Conservation (phyloP, 352 stramenopile genomes). For the Pythium sp. region DNA sequence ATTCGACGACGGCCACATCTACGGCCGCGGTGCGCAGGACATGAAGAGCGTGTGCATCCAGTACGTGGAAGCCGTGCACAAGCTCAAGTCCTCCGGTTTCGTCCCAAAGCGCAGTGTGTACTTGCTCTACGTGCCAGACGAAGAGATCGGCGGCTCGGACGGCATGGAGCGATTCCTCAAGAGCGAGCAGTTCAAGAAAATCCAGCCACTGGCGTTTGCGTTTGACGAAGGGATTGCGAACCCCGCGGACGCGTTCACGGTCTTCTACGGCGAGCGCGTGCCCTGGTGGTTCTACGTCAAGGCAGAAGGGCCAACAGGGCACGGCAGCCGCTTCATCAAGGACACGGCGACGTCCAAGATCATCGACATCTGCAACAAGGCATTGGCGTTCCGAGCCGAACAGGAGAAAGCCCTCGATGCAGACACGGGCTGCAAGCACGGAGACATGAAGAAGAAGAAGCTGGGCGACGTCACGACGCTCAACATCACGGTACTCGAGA, state of each 20-base stretch:
- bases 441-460: conserved; percentile 87
- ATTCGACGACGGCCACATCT: conserved; percentile 85
- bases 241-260: conserved; percentile 86
- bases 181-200: conserved; percentile 73
- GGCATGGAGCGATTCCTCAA: conserved; percentile 93
- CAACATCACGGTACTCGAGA: conserved; percentile 94
- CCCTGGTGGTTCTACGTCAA: conserved; percentile 93
- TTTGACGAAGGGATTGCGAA: conserved; percentile 96
- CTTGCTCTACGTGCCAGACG: conserved; percentile 92
- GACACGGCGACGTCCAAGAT: conserved; percentile 84
- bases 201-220: conserved; percentile 87
- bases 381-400: conserved; percentile 84
- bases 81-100: conserved; percentile 65
- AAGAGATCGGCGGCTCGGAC: conserved; percentile 92
- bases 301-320: conserved; percentile 71
- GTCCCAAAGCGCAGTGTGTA: conserved; percentile 87
- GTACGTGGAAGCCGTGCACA: conserved; percentile 90
- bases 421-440: conserved; percentile 87
- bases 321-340: conserved; percentile 94
- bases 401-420: conserved; percentile 82
- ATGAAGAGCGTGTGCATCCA: conserved; percentile 97
- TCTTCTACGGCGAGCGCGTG: conserved; percentile 96
- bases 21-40: conserved; percentile 89
- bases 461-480: conserved; percentile 93
- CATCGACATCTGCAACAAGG: conserved; percentile 86